phyloP scores from a whole-genome alignment of 306 rosid genomes.

The Inga laurina region DNA sequence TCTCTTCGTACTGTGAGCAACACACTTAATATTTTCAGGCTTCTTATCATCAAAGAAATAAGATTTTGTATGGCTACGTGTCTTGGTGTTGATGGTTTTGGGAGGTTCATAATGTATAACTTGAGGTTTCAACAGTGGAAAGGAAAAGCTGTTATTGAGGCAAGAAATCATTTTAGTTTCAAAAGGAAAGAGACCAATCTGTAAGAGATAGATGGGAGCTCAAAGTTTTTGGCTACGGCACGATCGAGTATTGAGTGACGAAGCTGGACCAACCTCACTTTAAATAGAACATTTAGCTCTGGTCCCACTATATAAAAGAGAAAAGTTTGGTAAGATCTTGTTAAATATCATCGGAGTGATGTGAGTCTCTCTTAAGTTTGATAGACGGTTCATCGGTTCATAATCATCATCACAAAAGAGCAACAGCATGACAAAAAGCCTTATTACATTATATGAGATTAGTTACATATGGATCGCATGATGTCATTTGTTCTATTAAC shows the following conservation, averaged over 20 bases:
- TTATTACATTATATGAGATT: too few relatives aligned
- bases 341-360: too few relatives aligned
- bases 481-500: too few relatives aligned
- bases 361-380: too few relatives aligned
- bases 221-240: not conserved
- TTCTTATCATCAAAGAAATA: not conserved
- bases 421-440: too few relatives aligned
- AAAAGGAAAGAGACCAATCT: not conserved
- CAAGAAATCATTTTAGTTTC: not conserved
- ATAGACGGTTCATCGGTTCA: too few relatives aligned
- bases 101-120: not conserved
- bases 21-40: not conserved
- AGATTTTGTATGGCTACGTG: not conserved
- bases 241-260: not conserved
- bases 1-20: not conserved
- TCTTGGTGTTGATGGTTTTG: not conserved
- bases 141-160: not conserved
- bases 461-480: too few relatives aligned
- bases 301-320: too few relatives aligned
- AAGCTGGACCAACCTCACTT: not conserved
- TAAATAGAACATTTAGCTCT: too few relatives aligned
- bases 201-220: not conserved
- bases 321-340: too few relatives aligned
- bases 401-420: too few relatives aligned
- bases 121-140: not conserved